phyloP scores from a whole-genome alignment of 78 protist genomes.

The Andalucia godoyi region DNA sequence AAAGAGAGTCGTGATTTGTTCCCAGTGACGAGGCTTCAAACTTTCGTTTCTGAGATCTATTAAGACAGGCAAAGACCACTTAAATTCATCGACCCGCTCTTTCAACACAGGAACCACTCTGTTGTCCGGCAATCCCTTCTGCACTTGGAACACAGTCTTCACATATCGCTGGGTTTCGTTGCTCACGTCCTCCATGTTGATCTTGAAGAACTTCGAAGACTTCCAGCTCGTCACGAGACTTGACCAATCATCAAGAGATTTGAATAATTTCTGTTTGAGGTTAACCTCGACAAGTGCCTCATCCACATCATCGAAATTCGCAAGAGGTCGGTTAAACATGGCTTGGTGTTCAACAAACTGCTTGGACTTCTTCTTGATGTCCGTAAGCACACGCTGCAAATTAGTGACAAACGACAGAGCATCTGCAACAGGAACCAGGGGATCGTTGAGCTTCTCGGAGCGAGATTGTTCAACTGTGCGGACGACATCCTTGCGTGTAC shows the following conservation, averaged over 20 bases:
- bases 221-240: neutral
- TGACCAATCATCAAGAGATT: conserved; percentile 7
- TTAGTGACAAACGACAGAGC: neutral
- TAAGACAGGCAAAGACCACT: neutral
- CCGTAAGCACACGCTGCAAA: neutral
- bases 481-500: neutral
- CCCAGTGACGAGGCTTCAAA: conserved; percentile 27
- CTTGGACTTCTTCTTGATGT: neutral
- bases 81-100: neutral
- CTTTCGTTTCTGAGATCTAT: conserved; percentile 16
- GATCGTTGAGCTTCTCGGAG: neutral
- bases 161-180: neutral
- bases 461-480: neutral
- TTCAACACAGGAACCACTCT: conserved; percentile 12
- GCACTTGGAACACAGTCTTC: conserved; percentile 6
- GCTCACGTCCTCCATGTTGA: neutral
- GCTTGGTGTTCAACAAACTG: conserved; percentile 3
- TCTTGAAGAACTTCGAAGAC: neutral
- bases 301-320: neutral
- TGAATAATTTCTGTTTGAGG: conserved; percentile 13
- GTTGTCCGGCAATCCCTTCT: neutral
- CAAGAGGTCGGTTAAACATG: neutral
- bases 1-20: neutral
- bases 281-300: neutral
- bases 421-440: neutral